Base-by-base conservation (phyloP, 495 filamentous ascomycete genomes). In the Chaetomium tenue region DNA sequence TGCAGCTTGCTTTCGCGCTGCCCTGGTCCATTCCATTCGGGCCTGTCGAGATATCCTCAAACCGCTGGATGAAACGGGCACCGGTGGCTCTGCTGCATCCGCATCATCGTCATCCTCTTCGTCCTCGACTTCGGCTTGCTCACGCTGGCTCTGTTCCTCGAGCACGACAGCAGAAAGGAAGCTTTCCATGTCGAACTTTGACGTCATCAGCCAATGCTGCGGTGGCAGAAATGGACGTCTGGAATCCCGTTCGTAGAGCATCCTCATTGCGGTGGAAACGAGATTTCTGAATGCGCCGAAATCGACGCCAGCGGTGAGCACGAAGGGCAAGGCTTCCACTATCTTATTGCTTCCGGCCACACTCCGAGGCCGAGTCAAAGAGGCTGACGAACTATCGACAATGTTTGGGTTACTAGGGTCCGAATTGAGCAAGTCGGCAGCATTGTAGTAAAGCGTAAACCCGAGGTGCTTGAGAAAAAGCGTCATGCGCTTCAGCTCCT, bases 211-310 rank as follows among this genome's bases (percentile, higher is more conserved):
- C 94, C 95, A 99, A 68, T 97, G 93, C 30, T 87, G 84, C 37
- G 82, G 75, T 2, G 91, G 88, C 33, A 97, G 78, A 68, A 98
- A 98, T 37, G 84, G 88, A 20, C 93, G 84, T 50, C 94, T 81
- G 20, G 94, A 99, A 77, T 99, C 95, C 71, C 95, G 84, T 74
- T 97, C 91, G 71, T 99, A 96, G 26, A 99, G 81, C 83, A 93
- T 91, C 60, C 87, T 86, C 71, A 96, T 78, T 2, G 97, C 80
- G n/a, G 89, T 87, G 7, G 92, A 93, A 2, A 91, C 88, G 8
- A 92, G 77, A n/a, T 83, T 86, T 66, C 90, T 89, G 70, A 97
- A 84, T 61, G 92, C 89, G 23, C 88, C 82, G 54, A 96, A 81
- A 5, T 86, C 91, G 72, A 97, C 86, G 0, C 91, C 89, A 6